Conservation (phyloP, 768 basidiomycete genomes). For the Termitomyces sp. region DNA sequence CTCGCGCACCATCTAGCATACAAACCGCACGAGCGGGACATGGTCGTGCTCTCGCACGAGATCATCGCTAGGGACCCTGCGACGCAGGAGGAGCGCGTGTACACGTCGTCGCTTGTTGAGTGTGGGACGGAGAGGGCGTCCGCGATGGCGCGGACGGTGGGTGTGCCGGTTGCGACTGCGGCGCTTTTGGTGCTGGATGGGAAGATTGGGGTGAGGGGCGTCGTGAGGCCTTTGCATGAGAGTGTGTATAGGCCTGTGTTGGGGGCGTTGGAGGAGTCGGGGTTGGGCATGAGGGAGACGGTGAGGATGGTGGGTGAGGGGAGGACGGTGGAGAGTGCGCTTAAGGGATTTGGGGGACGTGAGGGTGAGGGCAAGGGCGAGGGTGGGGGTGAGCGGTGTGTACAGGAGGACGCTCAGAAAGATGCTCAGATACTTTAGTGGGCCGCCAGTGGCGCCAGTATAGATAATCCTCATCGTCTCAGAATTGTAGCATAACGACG, state of each 20-base stretch:
- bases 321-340: slow-evolving; percentile 9
- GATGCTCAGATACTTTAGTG: neutral
- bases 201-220: slow-evolving; percentile 50
- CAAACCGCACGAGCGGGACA: slow-evolving; percentile 69
- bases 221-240: slow-evolving; percentile 61
- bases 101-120: slow-evolving; percentile 65
- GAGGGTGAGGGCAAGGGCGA: neutral
- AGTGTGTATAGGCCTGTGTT: slow-evolving; percentile 66
- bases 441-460: neutral
- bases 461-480: neutral
- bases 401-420: neutral
- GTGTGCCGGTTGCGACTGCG: slow-evolving; percentile 84
- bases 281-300: slow-evolving; percentile 47
- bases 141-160: slow-evolving; percentile 92
- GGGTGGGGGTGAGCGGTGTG: neutral
- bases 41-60: slow-evolving; percentile 86
- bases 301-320: neutral
- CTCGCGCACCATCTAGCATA: slow-evolving; percentile 75
- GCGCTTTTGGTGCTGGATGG: slow-evolving; percentile 72
- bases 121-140: slow-evolving; percentile 55
- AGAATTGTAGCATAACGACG: neutral
- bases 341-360: neutral
- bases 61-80: slow-evolving; percentile 47
- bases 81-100: slow-evolving; percentile 41
- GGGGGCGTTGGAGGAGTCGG: slow-evolving; percentile 52